Evolutionary conservation across 2,329 filamentous ascomycete genomes (phyloP), one percentile per base, ranked within the genome.

Genomic region (Lithohypha guttulata): DNA sequence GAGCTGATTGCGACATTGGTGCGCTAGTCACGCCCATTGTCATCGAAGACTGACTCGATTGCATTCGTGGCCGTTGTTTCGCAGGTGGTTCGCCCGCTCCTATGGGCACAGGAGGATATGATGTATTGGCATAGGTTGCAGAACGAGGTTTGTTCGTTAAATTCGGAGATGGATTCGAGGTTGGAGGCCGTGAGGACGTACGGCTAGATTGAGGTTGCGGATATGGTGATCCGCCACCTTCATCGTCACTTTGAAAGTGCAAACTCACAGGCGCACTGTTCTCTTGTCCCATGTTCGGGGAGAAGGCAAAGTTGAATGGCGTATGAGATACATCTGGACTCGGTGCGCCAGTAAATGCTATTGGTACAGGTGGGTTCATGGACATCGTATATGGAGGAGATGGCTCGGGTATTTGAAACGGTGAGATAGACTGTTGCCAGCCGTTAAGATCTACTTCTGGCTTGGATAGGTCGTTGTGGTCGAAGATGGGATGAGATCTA

Each of bases 201-300:
- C 49, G 42, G 13, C 42, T 46, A 3, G 28, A 36, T 29, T 46
- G 41, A 34, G 45, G 46, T 13, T 42, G 45, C 25, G 42, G 43
- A 29, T 42, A 45, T 25, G 48, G 46, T 6, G 35, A 30, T 27
- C 42, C 45, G 13, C 47, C 38, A n/a, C 45, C 49, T 40, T 53
- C 51, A 30, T 53, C 51, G 21, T 53, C 51, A 31, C 48, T 52
- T 11, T 44, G 42, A 40, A 53, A 53, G 35, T 51, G 48, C 20
- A 53, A 31, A 39, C 46, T 53, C 33, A 52, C 39, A 11, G 51
- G 48, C n/a, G 43, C 42, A 13, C 20, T 20, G 9, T 23, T 42
- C 20, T 33, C 39, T 7, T 43, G 34, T 4, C 37, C 35, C 42
- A 48, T 44, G 18, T 46, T 48, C 34, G 48, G 45, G 8, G 46